Base-by-base conservation (phyloP, 192 early-diverging fungal genomes). In the Linnemannia schmuckeri region DNA sequence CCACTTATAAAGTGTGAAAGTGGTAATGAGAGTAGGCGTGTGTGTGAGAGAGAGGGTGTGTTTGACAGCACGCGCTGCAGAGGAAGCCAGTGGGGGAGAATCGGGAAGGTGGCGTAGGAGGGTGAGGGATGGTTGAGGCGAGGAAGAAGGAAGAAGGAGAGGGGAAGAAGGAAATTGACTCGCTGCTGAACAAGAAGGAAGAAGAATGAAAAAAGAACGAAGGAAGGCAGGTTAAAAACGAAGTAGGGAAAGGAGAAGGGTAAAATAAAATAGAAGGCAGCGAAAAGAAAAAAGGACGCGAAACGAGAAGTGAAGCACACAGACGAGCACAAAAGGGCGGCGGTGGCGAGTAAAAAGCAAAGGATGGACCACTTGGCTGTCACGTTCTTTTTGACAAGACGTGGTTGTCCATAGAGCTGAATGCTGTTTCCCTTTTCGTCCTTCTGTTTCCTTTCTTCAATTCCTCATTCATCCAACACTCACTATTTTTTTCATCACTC, bases 51-150 rank as follows among this genome's bases (percentile, higher is more conserved):
- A 13, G 61, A n/a, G 30, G 6, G 61, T 66, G 61, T 13, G 27
- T 30, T 27, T 30, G 61, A 66, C 61, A 66, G 61, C 61, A 66
- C 61, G 61, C 61, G 61, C 61, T 66, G 61, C 61, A 66, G 61
- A 15, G 33, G 61, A 33, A 3, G 61, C 33, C 27, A 33, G 61
- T 33, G 61, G 10, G 2, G 30, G 61, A 13, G 10, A 30, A 35
- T 66, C 30, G 10, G 27, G 66, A 66, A 30, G 61, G 27, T 66
- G 27, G 61, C 55, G 55, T 57, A 57, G 2, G n/a, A 10, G n/a
- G 55, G 55, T 57, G n/a, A 27, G n/a, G n/a, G 69, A 33, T 20
- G n/a, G 69, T 8, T 37, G 37, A 40, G 20, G 69, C 33, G 38
- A 61, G 24, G 75, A n/a, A 18, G 72, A 27, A 73, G 9, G 20